Evolutionary conservation across 768 basidiomycete genomes (phyloP), one percentile per base, ranked within the genome.

Genomic region (Pulveroboletus sp.): DNA sequence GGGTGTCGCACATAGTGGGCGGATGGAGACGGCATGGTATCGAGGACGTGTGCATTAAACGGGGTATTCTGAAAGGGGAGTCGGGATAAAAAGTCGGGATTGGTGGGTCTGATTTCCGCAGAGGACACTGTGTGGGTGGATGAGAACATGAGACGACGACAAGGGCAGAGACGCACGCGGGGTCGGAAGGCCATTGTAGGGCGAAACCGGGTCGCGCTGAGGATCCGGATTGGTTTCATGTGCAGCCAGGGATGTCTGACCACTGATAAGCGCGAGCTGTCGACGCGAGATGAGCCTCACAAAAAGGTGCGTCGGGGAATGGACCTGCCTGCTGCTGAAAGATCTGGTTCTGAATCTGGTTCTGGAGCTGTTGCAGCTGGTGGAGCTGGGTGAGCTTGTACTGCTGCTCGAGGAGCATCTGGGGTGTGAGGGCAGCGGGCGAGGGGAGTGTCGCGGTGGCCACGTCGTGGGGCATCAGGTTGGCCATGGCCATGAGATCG

Each of bases 281-380:
- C 50, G 49, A 51, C 24, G 45, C 9, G 38, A 50, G 29, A 51
- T 55, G 45, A 57, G 43, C 40, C 50, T 50, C 50, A 31, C 36
- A 31, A n/a, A 40, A 45, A 43, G 40, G 48, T 40, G 19, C 35
- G 31, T 38, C 25, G 23, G 34, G 46, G 43, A 47, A 47, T 40
- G 41, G 43, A 63, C 79, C 52, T 48, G 86, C 91, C 83, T 93
- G 91, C 63, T 93, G 90, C 60, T 93, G 90, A 50, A 92, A 88
- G 51, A 91, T 87, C 73, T 90, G 86, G 49, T 84, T 83, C 64
- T 94, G 88, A 49, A 91, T 87, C 70, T 90, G 86, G 50, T 85
- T 84, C 61, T 94, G 88, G 12, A 85, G 72, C 63, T 87, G 82
- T 61, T 86, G 87, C 9, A 87, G 72, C 63, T 87, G 83, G 52